Base-by-base conservation (phyloP, 116 monocot species). In the Dioscorea cayenensis region DNA sequence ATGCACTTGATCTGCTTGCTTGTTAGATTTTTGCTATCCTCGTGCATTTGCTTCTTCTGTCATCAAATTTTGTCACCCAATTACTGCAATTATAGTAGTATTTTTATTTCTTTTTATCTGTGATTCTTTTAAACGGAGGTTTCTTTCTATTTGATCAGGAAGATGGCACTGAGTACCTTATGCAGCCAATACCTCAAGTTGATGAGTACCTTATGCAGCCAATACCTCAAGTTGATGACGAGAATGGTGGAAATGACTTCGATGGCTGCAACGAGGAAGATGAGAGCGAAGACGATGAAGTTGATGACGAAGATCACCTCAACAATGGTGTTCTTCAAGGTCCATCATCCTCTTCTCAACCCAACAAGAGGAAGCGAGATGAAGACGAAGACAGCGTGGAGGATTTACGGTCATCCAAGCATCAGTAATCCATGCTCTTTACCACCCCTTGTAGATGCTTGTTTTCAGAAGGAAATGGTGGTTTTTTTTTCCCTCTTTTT, bases 351-450 rank as follows among this genome's bases (percentile, higher is more conserved):
- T 77, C 86, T 19, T 77, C 87, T 20, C 64, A 70, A 6, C 65
- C 63, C 2, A 61, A 37, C 75, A 88, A 88, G 77, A 82, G 88
- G 70, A 88, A 75, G 77, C 79, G 82, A 62, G 84, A 80, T 23
- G 77, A 78, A 14, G 83, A 77, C 23, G 69, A 38, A 11, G 55
- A 35, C 20, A 64, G 71, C 38, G 77, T 87, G 16, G 84, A 87
- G 36, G 84, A 84, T 48, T 63, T 73, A 36, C 78, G 79, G 61
- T 65, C 77, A 48, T 73, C 80, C 35, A 87, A 85, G 75, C 80
- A 66, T 51, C 80, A 23, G 7, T 84, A 66, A 77, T 50, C 8
- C 37, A 25, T 22, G 55, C 3, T 19, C 7, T 36, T 16, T 28
- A n/a, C 22, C 69, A 28, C 21, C 17, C 19, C 7, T 21, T 78